Evolutionary conservation across 768 basidiomycete species (phyloP).

Genomic region (Russula sp.): DNA sequence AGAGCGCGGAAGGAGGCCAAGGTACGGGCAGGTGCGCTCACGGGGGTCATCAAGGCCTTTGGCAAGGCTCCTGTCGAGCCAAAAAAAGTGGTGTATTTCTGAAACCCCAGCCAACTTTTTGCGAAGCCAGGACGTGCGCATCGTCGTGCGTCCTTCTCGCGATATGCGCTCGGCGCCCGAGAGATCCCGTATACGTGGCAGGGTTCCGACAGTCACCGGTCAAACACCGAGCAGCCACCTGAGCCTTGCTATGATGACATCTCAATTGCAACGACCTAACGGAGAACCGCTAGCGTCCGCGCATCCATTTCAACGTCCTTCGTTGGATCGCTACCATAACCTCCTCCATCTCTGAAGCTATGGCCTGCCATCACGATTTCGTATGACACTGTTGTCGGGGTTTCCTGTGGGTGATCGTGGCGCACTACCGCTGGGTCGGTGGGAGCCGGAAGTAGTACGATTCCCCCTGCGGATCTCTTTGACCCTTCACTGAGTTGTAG

Average conservation of each 20-base stretch:
- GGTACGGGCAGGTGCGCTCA: constrained; percentile 40
- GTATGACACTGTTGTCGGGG: neutral
- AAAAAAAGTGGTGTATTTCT: constrained; percentile 49
- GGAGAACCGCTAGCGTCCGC: no score
- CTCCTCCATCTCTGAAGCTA: no score
- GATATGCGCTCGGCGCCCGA: neutral
- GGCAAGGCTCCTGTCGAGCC: constrained; percentile 19
- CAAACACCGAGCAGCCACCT: neutral
- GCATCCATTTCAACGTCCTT: no score
- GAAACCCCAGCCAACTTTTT: constrained; percentile 7
- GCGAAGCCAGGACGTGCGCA: neutral
- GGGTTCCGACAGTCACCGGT: neutral
- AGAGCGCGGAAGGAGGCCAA: constrained; percentile 39
- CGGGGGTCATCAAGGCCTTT: constrained; percentile 33
- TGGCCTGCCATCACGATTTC: neutral
- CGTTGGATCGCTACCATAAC: no score
- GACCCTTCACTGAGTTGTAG: no score
- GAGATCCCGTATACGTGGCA: neutral
- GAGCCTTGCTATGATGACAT: neutral
- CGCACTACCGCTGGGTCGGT: neutral
- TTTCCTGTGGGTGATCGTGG: neutral
- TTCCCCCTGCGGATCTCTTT: neutral
- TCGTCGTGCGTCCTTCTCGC: neutral
- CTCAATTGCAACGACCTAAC: no score
- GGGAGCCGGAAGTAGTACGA: neutral